A percentile compares a stretch with the other conserved stretches of the same genome.
These are phyloP conservation scores for Starmerella floricola DNA, from an alignment of 805 yeast species.

Conservation along the genomic window DNA sequence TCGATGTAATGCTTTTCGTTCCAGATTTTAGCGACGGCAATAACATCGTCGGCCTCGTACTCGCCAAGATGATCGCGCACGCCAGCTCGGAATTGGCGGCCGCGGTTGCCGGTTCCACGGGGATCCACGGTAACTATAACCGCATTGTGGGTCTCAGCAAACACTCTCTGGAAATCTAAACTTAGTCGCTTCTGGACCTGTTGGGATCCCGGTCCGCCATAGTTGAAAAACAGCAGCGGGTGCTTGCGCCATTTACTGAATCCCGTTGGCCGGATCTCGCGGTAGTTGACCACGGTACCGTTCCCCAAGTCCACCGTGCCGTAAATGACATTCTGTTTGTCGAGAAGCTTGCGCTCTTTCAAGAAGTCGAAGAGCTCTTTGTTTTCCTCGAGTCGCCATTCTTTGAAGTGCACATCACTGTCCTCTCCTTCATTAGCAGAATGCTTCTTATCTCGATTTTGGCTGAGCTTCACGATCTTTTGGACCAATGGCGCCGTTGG, in stretches of 20 bases:
- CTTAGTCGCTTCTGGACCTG: slow-evolving; percentile 52
- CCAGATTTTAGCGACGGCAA: slow-evolving; percentile 70
- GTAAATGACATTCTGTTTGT: slow-evolving; percentile 35
- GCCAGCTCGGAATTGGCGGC: slow-evolving; percentile 58
- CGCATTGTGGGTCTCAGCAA: slow-evolving; percentile 65
- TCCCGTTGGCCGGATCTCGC: slow-evolving; percentile 65
- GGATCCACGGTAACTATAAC: slow-evolving; percentile 94
- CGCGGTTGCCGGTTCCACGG: slow-evolving; percentile 88
- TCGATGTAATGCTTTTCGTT: slow-evolving; percentile 52
- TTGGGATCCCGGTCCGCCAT: slow-evolving; percentile 95
- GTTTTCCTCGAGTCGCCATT: slow-evolving; percentile 29
- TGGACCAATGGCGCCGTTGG: slow-evolving; percentile 63
- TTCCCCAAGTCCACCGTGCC: slow-evolving; percentile 38
- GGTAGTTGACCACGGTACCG: slow-evolving; percentile 39
- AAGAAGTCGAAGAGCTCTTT: slow-evolving; percentile 22
- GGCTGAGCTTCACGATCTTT: slow-evolving; percentile 44
- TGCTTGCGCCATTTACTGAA: slow-evolving; percentile 53
- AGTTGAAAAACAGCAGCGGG: slow-evolving; percentile 79
- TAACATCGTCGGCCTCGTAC: slow-evolving; percentile 77
- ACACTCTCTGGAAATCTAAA: slow-evolving; percentile 57
- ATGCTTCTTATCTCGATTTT: not conserved
- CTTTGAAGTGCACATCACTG: slow-evolving; percentile 26
- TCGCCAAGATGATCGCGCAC: slow-evolving; percentile 77
- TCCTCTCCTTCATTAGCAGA: no score
- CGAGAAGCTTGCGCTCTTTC: slow-evolving; percentile 31